These are phyloP conservation scores for Chlamydomonas incerta DNA, from an alignment of 139 green algal species.

Conservation along the genomic window DNA sequence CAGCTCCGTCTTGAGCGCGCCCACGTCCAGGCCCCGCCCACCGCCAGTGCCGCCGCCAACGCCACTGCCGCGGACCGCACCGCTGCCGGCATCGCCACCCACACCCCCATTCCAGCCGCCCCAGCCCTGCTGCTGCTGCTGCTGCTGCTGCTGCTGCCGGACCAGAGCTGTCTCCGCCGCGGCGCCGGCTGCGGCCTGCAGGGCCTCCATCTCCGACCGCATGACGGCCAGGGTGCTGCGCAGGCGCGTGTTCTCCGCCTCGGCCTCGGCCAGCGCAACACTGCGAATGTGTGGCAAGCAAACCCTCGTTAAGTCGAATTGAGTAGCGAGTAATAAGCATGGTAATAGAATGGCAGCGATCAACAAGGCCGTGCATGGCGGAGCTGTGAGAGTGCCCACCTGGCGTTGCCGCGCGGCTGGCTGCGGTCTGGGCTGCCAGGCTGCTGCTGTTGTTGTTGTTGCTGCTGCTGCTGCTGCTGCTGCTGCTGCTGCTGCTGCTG, in stretches of 20 bases:
- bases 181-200: constrained; percentile 52
- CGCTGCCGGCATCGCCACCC: neutral
- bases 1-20: constrained; percentile 43
- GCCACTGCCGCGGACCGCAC: neutral
- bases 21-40: neutral
- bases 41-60: constrained; percentile 35
- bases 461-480: neutral
- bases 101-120: neutral
- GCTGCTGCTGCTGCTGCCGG: neutral
- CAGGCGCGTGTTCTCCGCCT: constrained; percentile 68
- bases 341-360: too few relatives aligned
- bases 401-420: neutral
- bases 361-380: too few relatives aligned
- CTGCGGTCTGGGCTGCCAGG: neutral
- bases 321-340: too few relatives aligned
- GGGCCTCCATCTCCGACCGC: constrained; percentile 72
- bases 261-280: constrained; percentile 48
- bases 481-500: neutral
- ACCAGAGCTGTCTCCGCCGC: constrained; percentile 19
- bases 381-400: too few relatives aligned
- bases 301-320: too few relatives aligned
- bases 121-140: neutral
- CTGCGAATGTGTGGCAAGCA: too few relatives aligned
- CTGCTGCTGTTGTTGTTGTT: too few relatives aligned
- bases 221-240: constrained; percentile 64